These are phyloP conservation scores for Chaetothyriales sp. DNA, from an alignment of 2,329 filamentous ascomycete genomes.

Conservation along the genomic window DNA sequence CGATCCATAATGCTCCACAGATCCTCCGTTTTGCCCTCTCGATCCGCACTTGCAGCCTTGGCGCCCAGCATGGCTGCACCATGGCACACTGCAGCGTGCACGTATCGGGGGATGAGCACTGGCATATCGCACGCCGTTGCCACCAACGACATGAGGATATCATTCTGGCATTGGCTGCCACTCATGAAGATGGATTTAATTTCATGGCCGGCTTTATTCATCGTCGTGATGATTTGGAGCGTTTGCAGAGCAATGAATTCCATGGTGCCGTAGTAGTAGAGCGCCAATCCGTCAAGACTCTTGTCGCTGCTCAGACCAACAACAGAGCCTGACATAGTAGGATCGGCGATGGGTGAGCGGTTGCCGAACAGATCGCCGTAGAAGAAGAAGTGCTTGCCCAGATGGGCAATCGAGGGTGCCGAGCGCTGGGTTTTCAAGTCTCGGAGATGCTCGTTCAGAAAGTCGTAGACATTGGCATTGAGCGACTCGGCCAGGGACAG, in stretches of 20 bases:
- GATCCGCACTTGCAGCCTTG: conserved; percentile 79
- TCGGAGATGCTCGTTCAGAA: conserved; percentile 74
- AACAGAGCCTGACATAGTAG: conserved; percentile 81
- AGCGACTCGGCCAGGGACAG: conserved; percentile 65
- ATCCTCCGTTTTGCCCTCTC: conserved; percentile 64
- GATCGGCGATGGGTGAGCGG: conserved; percentile 80
- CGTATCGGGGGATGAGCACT: conserved; percentile 83
- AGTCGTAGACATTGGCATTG: conserved; percentile 86
- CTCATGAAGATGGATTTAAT: conserved; percentile 98
- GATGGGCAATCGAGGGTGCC: conserved; percentile 67
- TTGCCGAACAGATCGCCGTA: conserved; percentile 98
- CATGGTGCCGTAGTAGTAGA: conserved; percentile 92
- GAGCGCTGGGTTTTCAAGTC: conserved; percentile 55
- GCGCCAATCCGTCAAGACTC: conserved; percentile 69
- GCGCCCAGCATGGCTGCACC: conserved; percentile 97
- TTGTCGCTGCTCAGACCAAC: conserved; percentile 80
- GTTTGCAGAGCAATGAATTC: conserved; percentile 98
- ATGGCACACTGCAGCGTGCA: conserved; percentile 89
- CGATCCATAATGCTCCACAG: conserved; percentile 96
- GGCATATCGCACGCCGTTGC: conserved; percentile 85
- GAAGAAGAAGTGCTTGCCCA: conserved; percentile 93
- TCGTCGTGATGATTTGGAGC: conserved; percentile 81
- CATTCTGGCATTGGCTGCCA: conserved; percentile 92
- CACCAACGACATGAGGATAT: conserved; percentile 78
- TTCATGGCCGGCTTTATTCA: conserved; percentile 80